A percentile compares a stretch with the other conserved stretches of the same genome.
These are phyloP conservation scores for Irpex sp. DNA, from an alignment of 1,284 basidiomycete species.

Conservation along the genomic window DNA sequence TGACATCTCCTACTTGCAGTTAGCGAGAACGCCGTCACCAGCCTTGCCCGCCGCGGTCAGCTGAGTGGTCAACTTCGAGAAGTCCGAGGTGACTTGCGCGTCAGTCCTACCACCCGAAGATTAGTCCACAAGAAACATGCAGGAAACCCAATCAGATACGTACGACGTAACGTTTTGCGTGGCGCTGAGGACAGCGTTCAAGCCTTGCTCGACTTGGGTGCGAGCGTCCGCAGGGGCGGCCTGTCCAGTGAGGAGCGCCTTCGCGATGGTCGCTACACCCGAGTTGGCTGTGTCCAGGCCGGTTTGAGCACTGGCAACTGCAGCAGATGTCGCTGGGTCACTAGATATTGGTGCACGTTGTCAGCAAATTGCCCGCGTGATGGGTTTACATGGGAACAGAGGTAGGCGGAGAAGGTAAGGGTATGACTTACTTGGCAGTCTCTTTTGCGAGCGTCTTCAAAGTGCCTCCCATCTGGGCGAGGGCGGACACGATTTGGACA, in stretches of 20 bases:
- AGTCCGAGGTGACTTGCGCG: conserved; percentile 10
- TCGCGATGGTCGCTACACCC: conserved; percentile 43
- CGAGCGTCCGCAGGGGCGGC: conserved; percentile 42
- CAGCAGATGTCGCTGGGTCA: conserved; percentile 32
- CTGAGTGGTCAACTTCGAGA: conserved; percentile 12
- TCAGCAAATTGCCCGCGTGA: not conserved
- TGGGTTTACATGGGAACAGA: not conserved
- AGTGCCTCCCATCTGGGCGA: conserved; percentile 22
- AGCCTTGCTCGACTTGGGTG: conserved; percentile 39
- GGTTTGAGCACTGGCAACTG: conserved; percentile 31
- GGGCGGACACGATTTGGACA: conserved; percentile 26
- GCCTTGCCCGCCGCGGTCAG: conserved; percentile 10
- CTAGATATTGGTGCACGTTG: conserved; percentile 23
- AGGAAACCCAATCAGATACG: conserved; percentile 19
- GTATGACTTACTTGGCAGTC: conserved; percentile 19
- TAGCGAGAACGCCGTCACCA: conserved; percentile 21
- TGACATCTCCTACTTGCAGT: conserved; percentile 18
- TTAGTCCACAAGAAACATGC: not conserved
- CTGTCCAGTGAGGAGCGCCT: conserved; percentile 41
- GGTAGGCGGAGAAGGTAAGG: not conserved
- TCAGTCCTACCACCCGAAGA: conserved; percentile 4
- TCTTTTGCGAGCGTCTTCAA: conserved; percentile 9
- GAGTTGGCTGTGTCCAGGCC: conserved; percentile 38
- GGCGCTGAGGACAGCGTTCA: conserved; percentile 39
- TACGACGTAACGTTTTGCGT: conserved; percentile 41